Conservation (phyloP, 305 asterid species). For the Solanum hybrid region DNA sequence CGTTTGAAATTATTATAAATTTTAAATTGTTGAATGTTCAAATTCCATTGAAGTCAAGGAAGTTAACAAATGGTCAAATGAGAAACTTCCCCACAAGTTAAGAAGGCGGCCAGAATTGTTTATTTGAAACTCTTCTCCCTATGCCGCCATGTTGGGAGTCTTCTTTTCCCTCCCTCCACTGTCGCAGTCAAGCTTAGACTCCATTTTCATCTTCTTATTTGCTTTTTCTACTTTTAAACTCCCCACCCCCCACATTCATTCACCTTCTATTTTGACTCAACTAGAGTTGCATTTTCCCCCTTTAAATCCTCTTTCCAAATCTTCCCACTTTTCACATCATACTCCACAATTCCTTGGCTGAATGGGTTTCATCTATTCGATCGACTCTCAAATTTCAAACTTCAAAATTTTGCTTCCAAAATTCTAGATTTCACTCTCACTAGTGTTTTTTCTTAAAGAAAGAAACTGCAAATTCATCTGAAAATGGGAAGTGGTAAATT, state of each 20-base stretch:
- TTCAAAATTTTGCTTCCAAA: no score
- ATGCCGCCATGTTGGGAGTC: neutral
- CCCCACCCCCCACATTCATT: neutral
- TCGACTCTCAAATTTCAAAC: no score
- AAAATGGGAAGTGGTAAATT: conserved; percentile 33
- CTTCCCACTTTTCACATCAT: neutral
- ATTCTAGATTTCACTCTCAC: neutral
- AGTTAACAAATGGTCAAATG: neutral
- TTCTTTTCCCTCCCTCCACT: neutral
- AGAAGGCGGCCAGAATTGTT: neutral
- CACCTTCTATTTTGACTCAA: neutral
- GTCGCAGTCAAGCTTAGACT: conserved; percentile 5
- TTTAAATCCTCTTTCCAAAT: neutral
- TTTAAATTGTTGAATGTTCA: neutral
- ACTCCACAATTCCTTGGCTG: neutral
- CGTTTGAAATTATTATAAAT: neutral
- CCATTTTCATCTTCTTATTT: conserved; percentile 5
- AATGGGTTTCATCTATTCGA: no score
- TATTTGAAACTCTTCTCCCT: neutral
- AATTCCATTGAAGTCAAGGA: neutral
- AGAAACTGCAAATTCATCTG: neutral
- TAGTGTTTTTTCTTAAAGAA: neutral
- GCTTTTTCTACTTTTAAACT: neutral
- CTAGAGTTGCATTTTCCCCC: neutral
- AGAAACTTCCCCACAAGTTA: neutral